Evolutionary conservation across 352 stramenopile species (phyloP).

Genomic region (Pythium grandisporangium): DNA sequence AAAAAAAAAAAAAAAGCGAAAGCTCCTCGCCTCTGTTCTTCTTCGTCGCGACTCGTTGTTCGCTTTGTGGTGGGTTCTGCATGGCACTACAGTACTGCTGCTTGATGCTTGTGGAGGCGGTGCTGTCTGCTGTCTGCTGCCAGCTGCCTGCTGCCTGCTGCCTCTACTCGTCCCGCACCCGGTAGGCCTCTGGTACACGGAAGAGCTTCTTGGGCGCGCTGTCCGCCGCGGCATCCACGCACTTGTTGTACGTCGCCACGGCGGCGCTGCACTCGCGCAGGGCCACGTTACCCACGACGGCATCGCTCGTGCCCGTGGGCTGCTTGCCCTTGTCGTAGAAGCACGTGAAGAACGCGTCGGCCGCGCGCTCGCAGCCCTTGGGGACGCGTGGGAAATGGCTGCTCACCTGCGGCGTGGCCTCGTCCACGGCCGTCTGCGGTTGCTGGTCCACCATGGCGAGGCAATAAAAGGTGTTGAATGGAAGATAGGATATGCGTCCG

Average conservation of each 20-base stretch:
- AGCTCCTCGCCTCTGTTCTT: conserved; percentile 3
- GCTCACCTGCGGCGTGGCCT: conserved; percentile 46
- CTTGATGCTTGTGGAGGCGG: neutral
- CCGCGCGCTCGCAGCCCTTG: conserved; percentile 52
- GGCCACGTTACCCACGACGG: conserved; percentile 58
- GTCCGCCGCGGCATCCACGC: conserved; percentile 44
- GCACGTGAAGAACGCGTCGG: conserved; percentile 70
- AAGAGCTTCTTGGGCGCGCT: conserved; percentile 69
- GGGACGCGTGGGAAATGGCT: conserved; percentile 70
- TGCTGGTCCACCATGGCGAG: too few species aligned
- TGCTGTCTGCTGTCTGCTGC: neutral
- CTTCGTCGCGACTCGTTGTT: conserved; percentile 1
- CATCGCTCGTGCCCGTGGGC: conserved; percentile 30
- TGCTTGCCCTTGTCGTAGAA: conserved; percentile 82
- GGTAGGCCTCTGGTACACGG: conserved; percentile 74
- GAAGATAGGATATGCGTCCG: too few species aligned
- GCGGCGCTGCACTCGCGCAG: conserved; percentile 42
- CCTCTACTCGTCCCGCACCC: conserved; percentile 35
- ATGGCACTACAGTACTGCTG: too few species aligned
- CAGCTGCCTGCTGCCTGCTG: conserved; percentile 4
- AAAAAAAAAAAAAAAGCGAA: too few species aligned
- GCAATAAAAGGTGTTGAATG: too few species aligned
- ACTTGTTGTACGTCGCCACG: conserved; percentile 63
- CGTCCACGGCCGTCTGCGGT: conserved; percentile 4
- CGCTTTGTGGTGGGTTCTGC: conserved; percentile 5